A percentile compares a stretch with the other conserved stretches of the same genome.
phyloP scores from a whole-genome alignment of 352 stramenopile genomes.

The Pythium biforme region DNA sequence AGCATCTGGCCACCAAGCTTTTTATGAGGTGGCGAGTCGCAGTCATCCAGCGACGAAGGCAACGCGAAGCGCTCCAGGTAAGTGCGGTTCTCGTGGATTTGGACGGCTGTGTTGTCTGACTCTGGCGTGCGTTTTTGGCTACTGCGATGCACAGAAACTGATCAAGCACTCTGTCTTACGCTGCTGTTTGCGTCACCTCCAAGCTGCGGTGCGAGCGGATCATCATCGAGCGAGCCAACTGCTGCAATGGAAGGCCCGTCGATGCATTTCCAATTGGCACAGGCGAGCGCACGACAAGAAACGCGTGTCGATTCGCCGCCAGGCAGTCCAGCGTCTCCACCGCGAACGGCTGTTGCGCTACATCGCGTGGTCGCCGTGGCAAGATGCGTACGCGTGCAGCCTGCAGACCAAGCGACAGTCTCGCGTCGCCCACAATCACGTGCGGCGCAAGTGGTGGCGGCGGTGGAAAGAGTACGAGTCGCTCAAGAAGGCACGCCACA shows the following conservation, averaged over 20 bases:
- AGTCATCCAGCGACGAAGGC: background rate
- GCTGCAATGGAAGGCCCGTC: constrained; percentile 9
- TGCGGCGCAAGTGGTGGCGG: constrained; percentile 17
- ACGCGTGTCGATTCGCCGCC: background rate
- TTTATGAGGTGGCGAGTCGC: background rate
- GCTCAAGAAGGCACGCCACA: background rate
- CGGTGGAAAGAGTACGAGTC: constrained; percentile 8
- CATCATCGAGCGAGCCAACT: constrained; percentile 3
- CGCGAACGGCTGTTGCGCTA: background rate
- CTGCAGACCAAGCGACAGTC: background rate
- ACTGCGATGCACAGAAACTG: background rate
- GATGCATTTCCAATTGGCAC: constrained; percentile 4
- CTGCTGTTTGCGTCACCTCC: constrained; percentile 3
- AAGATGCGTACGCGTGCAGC: constrained; percentile 5
- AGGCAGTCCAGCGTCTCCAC: background rate
- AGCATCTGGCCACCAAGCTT: background rate
- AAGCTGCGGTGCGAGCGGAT: constrained; percentile 6
- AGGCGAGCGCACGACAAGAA: background rate
- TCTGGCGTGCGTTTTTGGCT: background rate
- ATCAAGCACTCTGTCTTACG: background rate
- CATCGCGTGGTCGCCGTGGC: constrained; percentile 14
- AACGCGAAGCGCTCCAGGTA: constrained; percentile 8
- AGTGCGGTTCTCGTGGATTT: background rate
- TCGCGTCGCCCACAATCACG: background rate
- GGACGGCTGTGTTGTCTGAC: background rate